Base-by-base conservation (phyloP, 2,329 filamentous ascomycete genomes). In the Ophiocordyceps sinensis region DNA sequence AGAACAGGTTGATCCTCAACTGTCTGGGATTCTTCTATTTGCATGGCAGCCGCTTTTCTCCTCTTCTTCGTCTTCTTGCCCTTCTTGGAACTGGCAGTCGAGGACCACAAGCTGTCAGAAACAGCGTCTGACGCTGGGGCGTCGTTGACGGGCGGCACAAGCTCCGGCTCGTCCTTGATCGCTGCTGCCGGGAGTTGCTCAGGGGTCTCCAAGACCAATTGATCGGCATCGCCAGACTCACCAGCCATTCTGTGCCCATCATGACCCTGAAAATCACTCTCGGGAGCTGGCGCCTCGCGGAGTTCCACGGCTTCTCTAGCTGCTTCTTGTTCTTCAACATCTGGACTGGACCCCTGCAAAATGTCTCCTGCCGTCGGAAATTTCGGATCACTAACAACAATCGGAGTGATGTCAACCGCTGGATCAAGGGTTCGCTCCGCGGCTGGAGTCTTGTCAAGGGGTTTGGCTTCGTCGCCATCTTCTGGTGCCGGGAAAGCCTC, bases 321-420 rank as follows among this genome's bases (percentile, higher is more conserved):
- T 41, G 53, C 36, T 42, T 47, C 45, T 45, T 49, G 35, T 47
- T 48, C 43, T 50, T 42, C 47, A 44, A 45, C 49, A 31, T 47
- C 49, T 43, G 49, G 48, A 31, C 41, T 38, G 11, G 37, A 13
- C 7, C 31, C 10, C n/a, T 39, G 37, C 17, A 32, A 31, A 3
- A 26, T 8, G 3, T 43, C 41, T 17, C 35, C 17, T 17, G 39
- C 36, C n/a, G 29, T 36, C 7, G 41, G 6, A 2, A 6, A 10
- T 15, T 6, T 35, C 14, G 21, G 28, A 13, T 41, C 44, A 11
- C 39, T 15, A 6, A 26, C 35, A 23, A 21, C 8, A 12, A 17
- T 19, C 19, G 35, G 19, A 17, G 23, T 26, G 23, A 6, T 7
- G 23, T 26, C 23, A 26, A 6, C 23, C 23, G 3, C 23, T 26